These are phyloP conservation scores for Hygrocybe punicea DNA, from an alignment of 768 basidiomycete species.

Conservation along the genomic window DNA sequence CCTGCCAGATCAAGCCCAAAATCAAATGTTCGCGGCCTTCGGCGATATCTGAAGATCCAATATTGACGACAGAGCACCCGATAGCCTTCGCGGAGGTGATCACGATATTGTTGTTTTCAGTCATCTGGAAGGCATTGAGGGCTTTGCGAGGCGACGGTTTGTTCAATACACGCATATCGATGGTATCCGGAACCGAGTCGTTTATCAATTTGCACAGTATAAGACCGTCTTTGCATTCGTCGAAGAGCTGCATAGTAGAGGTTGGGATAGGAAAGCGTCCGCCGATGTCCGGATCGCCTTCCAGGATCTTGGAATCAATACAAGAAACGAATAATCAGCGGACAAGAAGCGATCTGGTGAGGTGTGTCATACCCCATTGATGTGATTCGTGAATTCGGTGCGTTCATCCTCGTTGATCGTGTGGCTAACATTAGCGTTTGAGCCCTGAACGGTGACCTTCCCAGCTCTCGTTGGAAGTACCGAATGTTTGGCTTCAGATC, in stretches of 20 bases:
- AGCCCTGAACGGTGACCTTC: slow-evolving; percentile 91
- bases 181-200: slow-evolving; percentile 98
- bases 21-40: slow-evolving; percentile 96
- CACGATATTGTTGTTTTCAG: slow-evolving; percentile 99
- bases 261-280: slow-evolving; percentile 87
- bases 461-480: slow-evolving; percentile 66
- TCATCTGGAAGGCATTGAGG: slow-evolving; percentile 97
- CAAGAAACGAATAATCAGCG: slow-evolving; percentile 5
- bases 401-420: slow-evolving; percentile 97
- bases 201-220: slow-evolving; percentile 98
- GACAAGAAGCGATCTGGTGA: slow-evolving; percentile 1
- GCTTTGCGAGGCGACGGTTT: slow-evolving; percentile 76
- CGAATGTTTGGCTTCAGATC: slow-evolving; percentile 43
- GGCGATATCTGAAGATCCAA: slow-evolving; percentile 87
- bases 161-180: slow-evolving; percentile 97
- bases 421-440: slow-evolving; percentile 92
- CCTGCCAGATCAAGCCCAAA: slow-evolving; percentile 97
- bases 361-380: slow-evolving; percentile 73
- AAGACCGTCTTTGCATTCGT: slow-evolving; percentile 93
- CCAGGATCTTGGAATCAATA: slow-evolving; percentile 62
- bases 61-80: slow-evolving; percentile 98
- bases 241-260: slow-evolving; percentile 97
- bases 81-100: slow-evolving; percentile 98
- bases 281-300: slow-evolving; percentile 83
- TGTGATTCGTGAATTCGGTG: slow-evolving; percentile 95